These are phyloP conservation scores for Mycena filopes DNA, from an alignment of 768 basidiomycete species.

Conservation along the genomic window DNA sequence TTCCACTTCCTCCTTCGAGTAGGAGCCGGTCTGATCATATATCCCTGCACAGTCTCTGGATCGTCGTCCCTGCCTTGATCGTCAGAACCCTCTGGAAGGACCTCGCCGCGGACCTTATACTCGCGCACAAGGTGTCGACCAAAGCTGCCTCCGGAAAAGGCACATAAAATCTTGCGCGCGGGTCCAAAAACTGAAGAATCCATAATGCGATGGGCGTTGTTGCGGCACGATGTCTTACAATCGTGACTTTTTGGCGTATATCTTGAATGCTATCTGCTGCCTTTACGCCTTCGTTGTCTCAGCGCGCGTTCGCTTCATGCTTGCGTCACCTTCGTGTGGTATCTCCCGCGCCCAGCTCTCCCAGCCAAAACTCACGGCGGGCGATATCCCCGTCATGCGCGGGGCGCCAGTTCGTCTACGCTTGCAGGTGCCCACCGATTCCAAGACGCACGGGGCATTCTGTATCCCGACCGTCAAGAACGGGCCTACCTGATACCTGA, in stretches of 20 bases:
- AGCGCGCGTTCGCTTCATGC: too few relatives aligned
- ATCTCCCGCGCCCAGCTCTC: too few relatives aligned
- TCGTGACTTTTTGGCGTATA: too few relatives aligned
- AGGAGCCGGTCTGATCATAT: background rate
- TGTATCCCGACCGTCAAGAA: slow-evolving; percentile 40
- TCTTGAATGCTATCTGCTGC: too few relatives aligned
- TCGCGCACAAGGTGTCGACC: slow-evolving; percentile 36
- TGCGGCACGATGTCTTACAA: too few relatives aligned
- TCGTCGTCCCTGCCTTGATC: slow-evolving; percentile 75
- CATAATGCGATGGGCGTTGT: too few relatives aligned
- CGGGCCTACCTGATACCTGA: slow-evolving; percentile 37
- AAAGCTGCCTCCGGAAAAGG: slow-evolving; percentile 33
- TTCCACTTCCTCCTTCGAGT: background rate
- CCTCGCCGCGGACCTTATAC: slow-evolving; percentile 56
- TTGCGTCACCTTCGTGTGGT: too few relatives aligned
- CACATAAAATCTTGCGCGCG: background rate
- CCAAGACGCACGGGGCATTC: slow-evolving; percentile 49
- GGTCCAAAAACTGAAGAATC: too few relatives aligned
- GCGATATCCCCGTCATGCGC: slow-evolving; percentile 49
- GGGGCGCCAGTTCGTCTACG: slow-evolving; percentile 40
- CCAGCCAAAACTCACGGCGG: too few relatives aligned
- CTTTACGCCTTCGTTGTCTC: too few relatives aligned
- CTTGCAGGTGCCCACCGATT: slow-evolving; percentile 54
- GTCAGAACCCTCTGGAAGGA: slow-evolving; percentile 70
- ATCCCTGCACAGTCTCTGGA: slow-evolving; percentile 66